Evolutionary conservation across 108 stramenopile genomes (phyloP), one percentile per base, ranked within the genome.

Genomic region (Cylindrotheca fusiformis): DNA sequence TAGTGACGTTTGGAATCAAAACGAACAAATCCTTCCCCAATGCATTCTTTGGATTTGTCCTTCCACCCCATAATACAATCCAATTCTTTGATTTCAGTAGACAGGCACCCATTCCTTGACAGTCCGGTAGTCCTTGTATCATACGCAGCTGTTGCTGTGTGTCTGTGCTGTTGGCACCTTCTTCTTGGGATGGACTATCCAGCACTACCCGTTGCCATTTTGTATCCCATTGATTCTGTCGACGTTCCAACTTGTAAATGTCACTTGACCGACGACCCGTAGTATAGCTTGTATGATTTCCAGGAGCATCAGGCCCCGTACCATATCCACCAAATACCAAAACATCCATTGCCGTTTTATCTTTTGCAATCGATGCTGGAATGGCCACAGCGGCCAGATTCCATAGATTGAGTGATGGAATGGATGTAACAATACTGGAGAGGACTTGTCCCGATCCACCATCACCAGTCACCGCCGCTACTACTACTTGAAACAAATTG

Each of bases 251-350:
- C 36, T 55, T 47, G 30, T 69, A 76, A 14, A 76, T 21, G 18
- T 59, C 51, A 4, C 22, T 44, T 0, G 63, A 69, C 32, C 75
- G 54, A 14, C 25, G 23, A 19, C 63, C 73, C 1, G 60, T 52
- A 2, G 6, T 30, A 0, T 6, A 18, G 20, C 3, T 23, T 8
- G 41, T 67, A 3, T 17, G 25, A 32, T 23, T 29, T 26, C 14
- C 45, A n/a, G 28, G 0, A 14, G 24, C 22, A 4, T 57, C 26
- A 28, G 93, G 93, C 10, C 93, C 89, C 14, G 56, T 75, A 27
- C 93, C 93, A 60, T 91, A 88, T 20, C 93, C 93, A 17, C 93
- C 93, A 67, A 88, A 80, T 14, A 80, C 74, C 18, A 78, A 55
- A 12, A 90, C 50, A 19, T 4, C 28, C 28, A 21, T 52, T 6